A percentile compares a stretch with the other conserved stretches of the same genome.
phyloP scores from a whole-genome alignment of 2,329 filamentous ascomycete genomes.

The Colletotrichum paranaense region DNA sequence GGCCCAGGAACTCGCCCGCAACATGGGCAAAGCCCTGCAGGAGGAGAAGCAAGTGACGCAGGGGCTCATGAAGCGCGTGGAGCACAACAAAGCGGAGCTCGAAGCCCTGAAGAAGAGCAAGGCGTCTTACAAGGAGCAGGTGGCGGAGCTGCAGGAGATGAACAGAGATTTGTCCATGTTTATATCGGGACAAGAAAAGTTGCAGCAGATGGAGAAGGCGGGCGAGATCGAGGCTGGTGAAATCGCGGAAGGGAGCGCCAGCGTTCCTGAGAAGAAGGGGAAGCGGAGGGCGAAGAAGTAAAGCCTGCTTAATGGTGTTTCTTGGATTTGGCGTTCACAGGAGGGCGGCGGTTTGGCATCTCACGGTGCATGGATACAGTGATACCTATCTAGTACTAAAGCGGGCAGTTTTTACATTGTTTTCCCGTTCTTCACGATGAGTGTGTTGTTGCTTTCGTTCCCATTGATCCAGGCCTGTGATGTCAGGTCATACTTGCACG shows the following conservation, averaged over 20 bases:
- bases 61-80: slow-evolving; percentile 84
- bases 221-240: slow-evolving; percentile 74
- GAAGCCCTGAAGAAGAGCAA: slow-evolving; percentile 67
- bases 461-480: too few species aligned
- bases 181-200: slow-evolving; percentile 84
- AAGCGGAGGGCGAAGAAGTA: slow-evolving; percentile 63
- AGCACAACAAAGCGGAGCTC: slow-evolving; percentile 75
- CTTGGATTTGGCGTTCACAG: neutral
- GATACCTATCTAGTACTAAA: neutral
- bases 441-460: too few species aligned
- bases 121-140: slow-evolving; percentile 68
- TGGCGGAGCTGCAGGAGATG: slow-evolving; percentile 82
- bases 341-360: neutral
- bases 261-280: slow-evolving; percentile 69
- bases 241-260: slow-evolving; percentile 78
- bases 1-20: slow-evolving; percentile 80
- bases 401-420: too few species aligned
- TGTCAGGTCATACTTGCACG: too few species aligned
- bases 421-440: too few species aligned
- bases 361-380: neutral
- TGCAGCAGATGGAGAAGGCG: slow-evolving; percentile 75
- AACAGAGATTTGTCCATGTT: slow-evolving; percentile 91
- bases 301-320: slow-evolving; percentile 2
- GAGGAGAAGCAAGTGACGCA: slow-evolving; percentile 90
- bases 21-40: slow-evolving; percentile 78